phyloP scores from a whole-genome alignment of 345 rosid genomes.

The Jatropha curcas region DNA sequence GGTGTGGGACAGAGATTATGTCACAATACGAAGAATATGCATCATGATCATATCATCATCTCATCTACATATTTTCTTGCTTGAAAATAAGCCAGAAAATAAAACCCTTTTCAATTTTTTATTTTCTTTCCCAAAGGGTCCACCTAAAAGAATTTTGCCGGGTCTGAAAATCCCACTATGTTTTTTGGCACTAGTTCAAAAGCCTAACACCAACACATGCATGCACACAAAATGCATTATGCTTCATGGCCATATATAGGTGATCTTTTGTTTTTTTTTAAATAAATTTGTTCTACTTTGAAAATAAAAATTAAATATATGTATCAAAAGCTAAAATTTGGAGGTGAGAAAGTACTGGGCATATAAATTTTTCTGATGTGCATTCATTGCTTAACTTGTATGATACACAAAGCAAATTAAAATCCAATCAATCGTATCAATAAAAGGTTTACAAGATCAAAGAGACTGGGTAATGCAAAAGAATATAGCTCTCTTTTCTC shows the following conservation, averaged over 20 bases:
- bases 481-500: background rate
- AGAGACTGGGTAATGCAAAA: background rate
- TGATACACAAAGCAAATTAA: background rate
- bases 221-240: background rate
- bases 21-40: background rate
- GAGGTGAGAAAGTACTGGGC: background rate
- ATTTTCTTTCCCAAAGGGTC: background rate
- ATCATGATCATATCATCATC: no score
- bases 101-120: background rate
- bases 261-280: slow-evolving; percentile 3
- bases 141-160: background rate
- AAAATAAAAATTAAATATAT: background rate
- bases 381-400: background rate
- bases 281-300: background rate
- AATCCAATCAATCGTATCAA: background rate
- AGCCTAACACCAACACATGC: slow-evolving; percentile 1
- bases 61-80: background rate
- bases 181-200: slow-evolving; percentile 18
- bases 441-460: background rate
- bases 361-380: background rate
- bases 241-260: slow-evolving; percentile 2
- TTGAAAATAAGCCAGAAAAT: slow-evolving; percentile 18
- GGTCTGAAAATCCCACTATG: slow-evolving; percentile 6
- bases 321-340: slow-evolving; percentile 8
- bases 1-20: background rate